Evolutionary conservation across 495 filamentous ascomycete species (phyloP), one percentile per base, ranked within the genome.

Genomic region (Emericellopsis terricola): DNA sequence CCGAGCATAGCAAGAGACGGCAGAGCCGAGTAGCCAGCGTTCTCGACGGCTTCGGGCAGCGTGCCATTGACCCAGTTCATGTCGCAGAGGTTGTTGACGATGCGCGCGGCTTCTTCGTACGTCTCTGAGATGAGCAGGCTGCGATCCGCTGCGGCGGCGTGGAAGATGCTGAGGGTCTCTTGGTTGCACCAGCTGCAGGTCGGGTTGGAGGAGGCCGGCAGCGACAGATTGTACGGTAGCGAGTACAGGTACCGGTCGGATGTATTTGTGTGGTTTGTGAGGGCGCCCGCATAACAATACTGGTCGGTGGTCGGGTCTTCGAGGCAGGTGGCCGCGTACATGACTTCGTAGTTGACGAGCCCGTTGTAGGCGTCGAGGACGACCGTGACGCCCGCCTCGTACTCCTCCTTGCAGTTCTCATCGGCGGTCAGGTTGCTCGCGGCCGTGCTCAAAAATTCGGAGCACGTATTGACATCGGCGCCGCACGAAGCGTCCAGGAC

Each of bases 281-380:
- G 70, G 16, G 85, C 83, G 44, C 83, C 78, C 38, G 82, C 81
- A 48, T 84, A 94, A 55, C 77, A 82, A 46, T 79, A 81, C 19
- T 51, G 48, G 6, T 62, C 63, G 10, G 60, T 59, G 21, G 56
- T 42, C 2, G 57, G 51, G 42, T 81, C 73, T 20, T 53, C 56
- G 29, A 86, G 58, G 49, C 89, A 97, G 4, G 71, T 72, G 0
- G 81, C 81, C n/a, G 61, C 62, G 52, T 84, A 92, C 19, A 93
- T 50, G 14, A 77, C 67, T 20, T 73, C 59, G 48, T 89, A 93
- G 26, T 76, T 64, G 30, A 76, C 52, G 39, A 93, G 60, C 23
- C 76, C 76, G 32, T 64, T 55, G 47, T 86, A 87, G 11, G 83
- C 78, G 36, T 76, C 60, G 27, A 71, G 48, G 28, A 94, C 82